phyloP scores from a whole-genome alignment of 257 asterid genomes.

The Mentha longifolia region DNA sequence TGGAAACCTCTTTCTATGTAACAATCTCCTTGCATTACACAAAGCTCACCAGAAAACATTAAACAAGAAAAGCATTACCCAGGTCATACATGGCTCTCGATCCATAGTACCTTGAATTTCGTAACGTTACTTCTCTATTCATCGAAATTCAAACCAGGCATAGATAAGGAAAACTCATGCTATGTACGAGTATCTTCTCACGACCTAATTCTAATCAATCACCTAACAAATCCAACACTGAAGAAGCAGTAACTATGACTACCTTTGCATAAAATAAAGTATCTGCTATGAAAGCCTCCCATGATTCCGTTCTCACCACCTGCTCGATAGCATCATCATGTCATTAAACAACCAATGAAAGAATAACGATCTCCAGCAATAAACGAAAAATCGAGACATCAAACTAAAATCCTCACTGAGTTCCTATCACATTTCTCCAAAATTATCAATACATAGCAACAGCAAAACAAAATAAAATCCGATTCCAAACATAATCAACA shows the following conservation, averaged over 20 bases:
- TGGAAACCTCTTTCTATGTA: not conserved
- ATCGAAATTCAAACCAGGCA: constrained; percentile 4
- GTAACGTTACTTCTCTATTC: not conserved
- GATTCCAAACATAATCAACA: not conserved
- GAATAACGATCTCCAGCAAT: not conserved
- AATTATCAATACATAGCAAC: constrained; percentile 2
- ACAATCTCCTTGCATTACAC: constrained; percentile 20
- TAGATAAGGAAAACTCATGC: not conserved
- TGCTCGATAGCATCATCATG: constrained; percentile 43
- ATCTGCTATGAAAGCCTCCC: constrained; percentile 78
- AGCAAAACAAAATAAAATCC: not conserved
- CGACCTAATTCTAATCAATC: not conserved
- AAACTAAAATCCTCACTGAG: not conserved
- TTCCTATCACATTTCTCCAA: not conserved
- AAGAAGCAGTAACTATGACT: constrained; percentile 22
- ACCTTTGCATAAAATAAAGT: constrained; percentile 82
- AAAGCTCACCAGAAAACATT: constrained; percentile 19
- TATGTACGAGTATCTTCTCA: not conserved
- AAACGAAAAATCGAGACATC: constrained; percentile 5
- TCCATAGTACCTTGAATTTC: not conserved
- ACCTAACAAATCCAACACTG: constrained; percentile 6
- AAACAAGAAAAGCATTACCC: not conserved
- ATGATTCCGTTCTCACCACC: constrained; percentile 83
- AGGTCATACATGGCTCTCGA: not conserved
- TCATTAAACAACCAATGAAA: constrained; percentile 4